Percentiles rank a stretch among this genome's conserved stretches.
phyloP scores from a whole-genome alignment of 805 yeast species.

The Candida verbasci region DNA sequence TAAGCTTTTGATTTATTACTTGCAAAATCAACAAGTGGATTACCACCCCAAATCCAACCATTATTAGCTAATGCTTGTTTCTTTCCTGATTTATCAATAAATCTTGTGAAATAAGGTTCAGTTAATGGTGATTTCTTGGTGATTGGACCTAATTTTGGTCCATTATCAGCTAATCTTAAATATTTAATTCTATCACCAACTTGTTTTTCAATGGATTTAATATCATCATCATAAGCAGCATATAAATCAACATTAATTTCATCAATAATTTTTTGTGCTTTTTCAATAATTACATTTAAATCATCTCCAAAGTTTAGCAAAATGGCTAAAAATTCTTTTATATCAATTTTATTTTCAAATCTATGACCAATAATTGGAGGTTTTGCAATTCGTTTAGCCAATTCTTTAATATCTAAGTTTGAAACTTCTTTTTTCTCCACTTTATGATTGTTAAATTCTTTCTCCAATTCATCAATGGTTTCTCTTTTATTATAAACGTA shows the following conservation, averaged over 20 bases:
- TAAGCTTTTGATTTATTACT: constrained; percentile 74
- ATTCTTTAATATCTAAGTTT: constrained; percentile 29
- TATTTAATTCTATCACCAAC: constrained; percentile 72
- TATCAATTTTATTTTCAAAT: constrained; percentile 51
- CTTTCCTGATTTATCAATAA: constrained; percentile 49
- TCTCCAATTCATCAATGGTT: constrained; percentile 36
- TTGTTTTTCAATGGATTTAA: constrained; percentile 60
- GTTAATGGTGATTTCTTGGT: constrained; percentile 53
- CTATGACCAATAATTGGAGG: constrained; percentile 46
- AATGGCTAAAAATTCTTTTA: constrained; percentile 47
- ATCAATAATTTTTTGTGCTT: constrained; percentile 57
- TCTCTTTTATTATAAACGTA: constrained; percentile 62
- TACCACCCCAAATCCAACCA: constrained; percentile 99
- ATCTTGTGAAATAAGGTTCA: constrained; percentile 85
- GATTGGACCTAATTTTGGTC: constrained; percentile 73
- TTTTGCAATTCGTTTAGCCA: constrained; percentile 45
- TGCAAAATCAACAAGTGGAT: constrained; percentile 92
- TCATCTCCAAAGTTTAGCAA: constrained; percentile 26
- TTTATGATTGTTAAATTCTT: constrained; percentile 26
- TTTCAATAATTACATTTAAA: constrained; percentile 22
- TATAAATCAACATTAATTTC: constrained; percentile 75
- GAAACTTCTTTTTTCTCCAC: constrained; percentile 41
- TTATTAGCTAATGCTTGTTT: constrained; percentile 81
- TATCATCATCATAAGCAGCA: constrained; percentile 70
- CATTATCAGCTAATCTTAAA: constrained; percentile 71